phyloP scores from a whole-genome alignment of 345 rosid genomes.

The Dipteronia sinensis region DNA sequence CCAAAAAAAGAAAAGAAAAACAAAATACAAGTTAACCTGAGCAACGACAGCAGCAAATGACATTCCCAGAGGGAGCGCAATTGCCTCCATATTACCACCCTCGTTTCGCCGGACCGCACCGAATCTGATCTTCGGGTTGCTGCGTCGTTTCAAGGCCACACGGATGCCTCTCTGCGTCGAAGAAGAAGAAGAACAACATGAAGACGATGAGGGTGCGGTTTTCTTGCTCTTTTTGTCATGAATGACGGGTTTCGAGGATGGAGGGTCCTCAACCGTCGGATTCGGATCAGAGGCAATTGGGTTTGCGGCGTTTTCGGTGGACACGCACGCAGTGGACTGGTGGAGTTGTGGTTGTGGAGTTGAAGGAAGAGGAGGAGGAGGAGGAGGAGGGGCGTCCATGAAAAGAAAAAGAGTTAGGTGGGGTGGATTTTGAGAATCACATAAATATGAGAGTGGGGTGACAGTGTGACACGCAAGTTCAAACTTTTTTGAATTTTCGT shows the following conservation, averaged over 20 bases:
- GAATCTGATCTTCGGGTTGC: constrained; percentile 37
- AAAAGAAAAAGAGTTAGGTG: not conserved
- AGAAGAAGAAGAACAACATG: constrained; percentile 34
- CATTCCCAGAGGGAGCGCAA: constrained; percentile 91
- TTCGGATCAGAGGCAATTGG: constrained; percentile 23
- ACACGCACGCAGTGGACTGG: not conserved
- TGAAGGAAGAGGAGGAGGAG: constrained; percentile 16
- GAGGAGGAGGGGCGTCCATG: constrained; percentile 41
- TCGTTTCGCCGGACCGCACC: constrained; percentile 39
- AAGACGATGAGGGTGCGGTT: constrained; percentile 31
- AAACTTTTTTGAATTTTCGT: not conserved
- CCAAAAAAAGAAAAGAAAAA: not conserved
- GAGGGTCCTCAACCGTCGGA: constrained; percentile 11
- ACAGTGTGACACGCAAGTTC: not conserved
- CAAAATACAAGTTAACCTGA: constrained; percentile 48
- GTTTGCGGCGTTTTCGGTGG: constrained; percentile 22
- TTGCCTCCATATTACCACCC: constrained; percentile 53
- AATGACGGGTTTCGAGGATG: constrained; percentile 5
- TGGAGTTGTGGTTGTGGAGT: constrained; percentile 18
- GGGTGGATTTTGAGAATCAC: constrained; percentile 19
- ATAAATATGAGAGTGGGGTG: not conserved
- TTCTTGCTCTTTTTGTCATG: constrained; percentile 35
- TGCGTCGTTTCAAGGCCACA: constrained; percentile 40
- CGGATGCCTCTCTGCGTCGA: constrained; percentile 26
- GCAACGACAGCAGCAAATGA: constrained; percentile 85